Base-by-base conservation (phyloP, 1,139 yeast species). In the Blastobotrys aristatus region DNA sequence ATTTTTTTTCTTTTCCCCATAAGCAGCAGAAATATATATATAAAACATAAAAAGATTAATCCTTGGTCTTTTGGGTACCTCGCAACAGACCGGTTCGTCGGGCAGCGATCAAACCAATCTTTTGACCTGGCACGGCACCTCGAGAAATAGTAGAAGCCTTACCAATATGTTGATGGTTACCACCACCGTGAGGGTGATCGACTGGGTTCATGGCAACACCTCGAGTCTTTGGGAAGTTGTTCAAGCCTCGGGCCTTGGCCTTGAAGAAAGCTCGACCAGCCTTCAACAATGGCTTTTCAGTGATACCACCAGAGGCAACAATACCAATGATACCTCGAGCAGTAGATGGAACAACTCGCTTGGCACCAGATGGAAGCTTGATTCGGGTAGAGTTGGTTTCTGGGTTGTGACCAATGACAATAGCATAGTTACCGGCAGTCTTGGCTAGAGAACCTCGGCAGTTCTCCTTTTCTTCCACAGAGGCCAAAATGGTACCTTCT, bases 141-240 rank as follows among this genome's bases (percentile, higher is more conserved):
- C 98, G 89, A 67, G 96, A 84, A 71, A 92, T 92, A 72, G 98
- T 92, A 70, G 98, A 92, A 73, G 98, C 98, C 85, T 92, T 92
- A 90, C 98, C 97, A 83, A 92, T 92, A 77, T 92, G 98, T 83
- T 92, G 98, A 80, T 92, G 98, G 97, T 92, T 92, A 92, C 98
- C 98, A 90, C 98, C 98, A 86, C 98, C 98, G 77, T 90, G 97
- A 75, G 97, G 97, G 82, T 90, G 97, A 76, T 90, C 97, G 73
- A 90, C 97, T 77, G 97, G 97, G 81, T 89, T 83, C 96, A 89
- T 89, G 74, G 96, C 96, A 74, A 89, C 97, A 89, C 97, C 97
- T 81, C 97, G 88, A 73, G 97, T 90, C 86, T 86, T 88, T 78
- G 97, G 97, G 97, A 97, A 89, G 64, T 96, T 87, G 95, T 90